Evolutionary conservation across 2,329 filamentous ascomycete genomes (phyloP).

Genomic region (Colletotrichum sp.): DNA sequence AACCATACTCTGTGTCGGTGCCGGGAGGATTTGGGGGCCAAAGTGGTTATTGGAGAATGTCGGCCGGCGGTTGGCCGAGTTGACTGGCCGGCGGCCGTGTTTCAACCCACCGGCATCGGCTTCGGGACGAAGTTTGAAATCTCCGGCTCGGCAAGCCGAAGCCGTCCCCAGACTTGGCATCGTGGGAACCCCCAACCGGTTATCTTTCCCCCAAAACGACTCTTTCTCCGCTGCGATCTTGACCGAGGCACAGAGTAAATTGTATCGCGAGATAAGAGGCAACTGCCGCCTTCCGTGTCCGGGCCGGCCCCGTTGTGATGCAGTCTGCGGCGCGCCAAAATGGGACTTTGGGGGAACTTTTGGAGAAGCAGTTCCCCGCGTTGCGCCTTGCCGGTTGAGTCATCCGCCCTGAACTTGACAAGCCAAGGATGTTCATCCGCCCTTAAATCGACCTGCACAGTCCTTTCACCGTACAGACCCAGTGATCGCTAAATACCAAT

Average conservation of each 20-base stretch:
- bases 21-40: neutral
- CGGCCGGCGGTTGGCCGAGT: neutral
- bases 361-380: neutral
- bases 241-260: neutral
- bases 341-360: neutral
- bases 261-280: neutral
- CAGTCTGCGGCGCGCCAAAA: neutral
- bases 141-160: neutral
- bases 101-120: neutral
- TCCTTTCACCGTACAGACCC: neutral
- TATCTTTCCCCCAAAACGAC: neutral
- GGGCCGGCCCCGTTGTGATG: neutral
- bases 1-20: neutral
- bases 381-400: neutral
- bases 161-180: neutral
- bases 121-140: neutral
- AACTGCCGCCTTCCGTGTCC: neutral
- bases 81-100: neutral
- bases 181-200: neutral
- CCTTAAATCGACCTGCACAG: neutral
- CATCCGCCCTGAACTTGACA: neutral
- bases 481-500: neutral
- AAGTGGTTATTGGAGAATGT: neutral
- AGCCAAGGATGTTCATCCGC: neutral
- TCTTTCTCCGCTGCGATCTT: neutral